phyloP scores from a whole-genome alignment of 345 rosid genomes.

The rapeseed (Brassica napus) region DNA sequence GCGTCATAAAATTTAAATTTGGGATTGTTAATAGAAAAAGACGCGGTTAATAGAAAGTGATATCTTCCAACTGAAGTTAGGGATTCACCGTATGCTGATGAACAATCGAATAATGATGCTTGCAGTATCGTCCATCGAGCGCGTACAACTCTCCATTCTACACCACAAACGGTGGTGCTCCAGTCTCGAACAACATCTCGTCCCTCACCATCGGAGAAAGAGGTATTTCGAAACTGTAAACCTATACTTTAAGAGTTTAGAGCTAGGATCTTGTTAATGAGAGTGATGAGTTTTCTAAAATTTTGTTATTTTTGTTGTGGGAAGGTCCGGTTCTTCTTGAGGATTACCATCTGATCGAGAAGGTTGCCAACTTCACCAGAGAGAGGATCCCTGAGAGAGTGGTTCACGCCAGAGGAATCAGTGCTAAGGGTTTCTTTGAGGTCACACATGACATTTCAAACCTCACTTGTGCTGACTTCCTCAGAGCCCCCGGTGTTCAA shows the following conservation, averaged over 20 bases:
- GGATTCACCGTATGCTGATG: not conserved
- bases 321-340: conserved; percentile 96
- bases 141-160: conserved; percentile 61
- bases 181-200: conserved; percentile 78
- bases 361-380: conserved; percentile 88
- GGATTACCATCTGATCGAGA: conserved; percentile 94
- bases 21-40: not conserved
- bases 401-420: conserved; percentile 98
- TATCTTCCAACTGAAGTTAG: not conserved
- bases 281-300: not conserved
- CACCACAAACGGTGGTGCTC: conserved; percentile 84
- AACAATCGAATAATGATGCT: not conserved
- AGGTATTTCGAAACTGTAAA: conserved; percentile 46
- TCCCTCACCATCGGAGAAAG: conserved; percentile 79
- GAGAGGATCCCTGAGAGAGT: conserved; percentile 97
- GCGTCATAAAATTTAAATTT: not conserved
- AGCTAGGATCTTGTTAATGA: conserved; percentile 11
- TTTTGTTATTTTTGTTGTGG: not conserved
- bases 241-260: not conserved
- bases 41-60: not conserved
- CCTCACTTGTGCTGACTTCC: conserved; percentile 94
- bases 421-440: conserved; percentile 99
- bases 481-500: conserved; percentile 92
- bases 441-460: conserved; percentile 86
- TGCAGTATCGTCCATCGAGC: conserved; percentile 64